phyloP scores from a whole-genome alignment of 257 asterid species.

The Jasminum sambac region DNA sequence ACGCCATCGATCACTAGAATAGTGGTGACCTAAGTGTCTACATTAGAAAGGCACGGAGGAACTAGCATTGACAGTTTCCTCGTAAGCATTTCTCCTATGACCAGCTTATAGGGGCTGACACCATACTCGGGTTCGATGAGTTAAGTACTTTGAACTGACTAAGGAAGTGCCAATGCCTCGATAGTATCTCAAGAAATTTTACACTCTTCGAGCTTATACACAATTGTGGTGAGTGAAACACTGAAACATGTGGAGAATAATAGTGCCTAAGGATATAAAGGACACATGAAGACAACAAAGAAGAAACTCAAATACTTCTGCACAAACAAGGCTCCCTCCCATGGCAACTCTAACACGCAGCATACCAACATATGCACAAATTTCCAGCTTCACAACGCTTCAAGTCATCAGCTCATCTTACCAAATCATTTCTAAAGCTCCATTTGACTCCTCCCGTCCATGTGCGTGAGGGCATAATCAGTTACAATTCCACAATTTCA shows the following conservation, averaged over 20 bases:
- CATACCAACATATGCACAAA: not conserved
- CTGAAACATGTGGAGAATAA: not conserved
- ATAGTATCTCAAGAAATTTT: not conserved
- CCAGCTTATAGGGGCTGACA: no score
- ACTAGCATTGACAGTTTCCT: no score
- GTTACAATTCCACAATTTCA: not conserved
- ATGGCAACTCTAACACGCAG: not conserved
- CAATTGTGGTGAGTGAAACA: not conserved
- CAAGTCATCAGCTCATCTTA: not conserved
- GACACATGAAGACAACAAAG: not conserved
- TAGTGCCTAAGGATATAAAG: not conserved
- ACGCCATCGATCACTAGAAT: no score
- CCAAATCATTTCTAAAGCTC: not conserved
- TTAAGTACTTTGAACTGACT: no score
- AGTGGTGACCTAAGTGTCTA: no score
- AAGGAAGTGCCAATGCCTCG: no score
- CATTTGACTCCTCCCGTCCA: not conserved
- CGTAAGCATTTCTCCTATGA: no score
- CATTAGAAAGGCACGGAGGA: no score
- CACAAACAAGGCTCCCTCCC: not conserved
- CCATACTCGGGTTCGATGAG: no score
- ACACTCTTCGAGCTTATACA: not conserved
- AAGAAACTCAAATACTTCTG: constrained; percentile 7
- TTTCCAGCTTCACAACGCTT: not conserved
- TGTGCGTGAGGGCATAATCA: constrained; percentile 1